These are phyloP conservation scores for Aspergillus eucalypticola DNA, from an alignment of 2,329 filamentous ascomycete species.

Conservation along the genomic window DNA sequence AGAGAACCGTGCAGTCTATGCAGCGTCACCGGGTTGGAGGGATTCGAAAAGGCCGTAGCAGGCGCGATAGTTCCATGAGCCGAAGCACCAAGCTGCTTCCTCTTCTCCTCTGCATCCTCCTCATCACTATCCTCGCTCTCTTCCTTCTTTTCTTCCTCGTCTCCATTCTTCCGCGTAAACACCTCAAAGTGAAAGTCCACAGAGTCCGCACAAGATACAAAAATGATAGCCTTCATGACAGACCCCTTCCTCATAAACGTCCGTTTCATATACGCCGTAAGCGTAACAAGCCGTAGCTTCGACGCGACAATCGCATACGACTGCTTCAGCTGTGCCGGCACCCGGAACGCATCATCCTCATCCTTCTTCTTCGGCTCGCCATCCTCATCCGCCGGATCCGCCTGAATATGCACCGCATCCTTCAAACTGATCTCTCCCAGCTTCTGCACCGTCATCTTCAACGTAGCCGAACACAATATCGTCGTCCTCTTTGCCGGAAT, in stretches of 20 bases:
- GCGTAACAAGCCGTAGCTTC: conserved; percentile 85
- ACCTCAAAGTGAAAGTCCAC: conserved; percentile 96
- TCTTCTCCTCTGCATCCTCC: conserved; percentile 25
- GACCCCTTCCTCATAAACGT: conserved; percentile 85
- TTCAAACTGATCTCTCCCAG: conserved; percentile 93
- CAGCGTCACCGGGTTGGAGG: conserved; percentile 74
- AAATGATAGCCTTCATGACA: conserved; percentile 95
- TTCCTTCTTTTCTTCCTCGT: conserved; percentile 26
- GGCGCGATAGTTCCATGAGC: conserved; percentile 52
- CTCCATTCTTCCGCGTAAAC: conserved; percentile 54
- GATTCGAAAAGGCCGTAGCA: conserved; percentile 71
- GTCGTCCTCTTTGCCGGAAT: conserved; percentile 76
- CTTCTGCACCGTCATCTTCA: conserved; percentile 96
- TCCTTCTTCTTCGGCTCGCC: conserved; percentile 52
- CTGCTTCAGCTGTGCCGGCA: conserved; percentile 91
- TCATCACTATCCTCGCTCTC: conserved; percentile 21
- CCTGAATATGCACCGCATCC: conserved; percentile 83
- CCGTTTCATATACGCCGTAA: conserved; percentile 80
- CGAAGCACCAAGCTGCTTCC: conserved; percentile 27
- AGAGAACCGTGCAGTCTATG: conserved; percentile 92
- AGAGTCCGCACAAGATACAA: conserved; percentile 94
- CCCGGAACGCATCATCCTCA: conserved; percentile 66
- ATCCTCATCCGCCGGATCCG: conserved; percentile 59
- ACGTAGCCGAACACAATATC: conserved; percentile 90
- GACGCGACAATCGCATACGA: conserved; percentile 83